Percentiles rank a stretch among this genome's conserved stretches.
Evolutionary conservation across 2,329 filamentous ascomycete genomes (phyloP).

Genomic region (Hypoxylon sp.): DNA sequence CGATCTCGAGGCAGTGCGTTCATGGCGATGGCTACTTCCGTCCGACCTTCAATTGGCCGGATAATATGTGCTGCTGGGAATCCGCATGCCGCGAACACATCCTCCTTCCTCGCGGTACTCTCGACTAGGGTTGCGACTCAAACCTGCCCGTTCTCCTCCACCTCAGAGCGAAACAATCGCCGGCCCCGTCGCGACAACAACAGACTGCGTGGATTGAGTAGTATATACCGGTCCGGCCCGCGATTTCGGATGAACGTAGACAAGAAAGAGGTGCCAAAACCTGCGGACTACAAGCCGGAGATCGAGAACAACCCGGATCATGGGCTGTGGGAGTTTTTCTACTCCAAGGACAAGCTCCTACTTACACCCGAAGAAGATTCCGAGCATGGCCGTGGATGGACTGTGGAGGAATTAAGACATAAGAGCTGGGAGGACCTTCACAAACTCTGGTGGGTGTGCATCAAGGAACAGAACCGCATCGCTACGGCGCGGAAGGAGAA

Average conservation of each 20-base stretch:
- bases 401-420: constrained; percentile 83
- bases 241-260: constrained; percentile 81
- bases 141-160: constrained; percentile 54
- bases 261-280: constrained; percentile 79
- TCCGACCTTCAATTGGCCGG: constrained; percentile 54
- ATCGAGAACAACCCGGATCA: constrained; percentile 79
- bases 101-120: constrained; percentile 40
- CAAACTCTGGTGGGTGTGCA: constrained; percentile 92
- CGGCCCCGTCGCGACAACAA: constrained; percentile 77
- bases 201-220: constrained; percentile 84
- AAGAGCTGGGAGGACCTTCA: constrained; percentile 97
- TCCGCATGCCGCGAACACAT: constrained; percentile 33
- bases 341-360: constrained; percentile 76
- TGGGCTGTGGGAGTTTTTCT: constrained; percentile 94
- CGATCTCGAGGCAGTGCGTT: constrained; percentile 26
- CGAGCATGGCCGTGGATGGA: constrained; percentile 86
- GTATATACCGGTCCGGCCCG: constrained; percentile 82
- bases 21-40: constrained; percentile 53
- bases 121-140: constrained; percentile 37
- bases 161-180: constrained; percentile 50
- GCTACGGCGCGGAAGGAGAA: constrained; percentile 83
- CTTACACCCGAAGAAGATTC: constrained; percentile 79
- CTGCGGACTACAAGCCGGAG: constrained; percentile 73
- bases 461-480: constrained; percentile 90
- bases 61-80: constrained; percentile 46